Conservation (phyloP, 2,329 filamentous ascomycete genomes). For the Dactylellina cionopaga region DNA sequence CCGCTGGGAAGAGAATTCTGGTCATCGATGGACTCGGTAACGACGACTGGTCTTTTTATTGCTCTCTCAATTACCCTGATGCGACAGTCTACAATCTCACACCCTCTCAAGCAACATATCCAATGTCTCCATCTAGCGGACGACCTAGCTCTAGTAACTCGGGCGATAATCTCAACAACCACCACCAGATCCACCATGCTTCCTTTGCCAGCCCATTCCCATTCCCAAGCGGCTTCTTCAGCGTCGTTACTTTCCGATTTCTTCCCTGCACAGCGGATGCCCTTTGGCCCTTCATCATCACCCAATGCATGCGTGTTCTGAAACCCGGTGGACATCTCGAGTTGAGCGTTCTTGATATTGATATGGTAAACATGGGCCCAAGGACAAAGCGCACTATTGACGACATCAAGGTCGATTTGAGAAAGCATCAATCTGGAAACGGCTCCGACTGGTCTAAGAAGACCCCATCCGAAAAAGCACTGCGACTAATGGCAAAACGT, state of each 20-base stretch:
- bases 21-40: slow-evolving; percentile 87
- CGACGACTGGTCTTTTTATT: slow-evolving; percentile 87
- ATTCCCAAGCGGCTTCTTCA: slow-evolving; percentile 79
- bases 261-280: slow-evolving; percentile 74
- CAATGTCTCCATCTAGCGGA: slow-evolving; percentile 63
- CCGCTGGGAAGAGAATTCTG: slow-evolving; percentile 71
- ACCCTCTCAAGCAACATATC: slow-evolving; percentile 60
- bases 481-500: slow-evolving; percentile 73
- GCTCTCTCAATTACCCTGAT: slow-evolving; percentile 79
- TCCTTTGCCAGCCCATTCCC: slow-evolving; percentile 75
- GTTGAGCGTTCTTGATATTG: slow-evolving; percentile 78
- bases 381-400: slow-evolving; percentile 75
- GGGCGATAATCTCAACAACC: slow-evolving; percentile 68
- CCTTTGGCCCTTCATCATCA: slow-evolving; percentile 75
- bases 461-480: slow-evolving; percentile 67
- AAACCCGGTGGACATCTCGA: slow-evolving; percentile 83
- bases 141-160: slow-evolving; percentile 61
- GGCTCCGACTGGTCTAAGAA: slow-evolving; percentile 61
- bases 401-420: slow-evolving; percentile 74
- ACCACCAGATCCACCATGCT: slow-evolving; percentile 77
- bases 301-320: slow-evolving; percentile 79
- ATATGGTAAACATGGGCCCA: slow-evolving; percentile 83
- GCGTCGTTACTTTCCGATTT: slow-evolving; percentile 79
- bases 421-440: slow-evolving; percentile 70
- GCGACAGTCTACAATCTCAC: slow-evolving; percentile 81